These are phyloP conservation scores for Henningerozyma blattae DNA, from an alignment of 805 yeast genomes.

Conservation along the genomic window DNA sequence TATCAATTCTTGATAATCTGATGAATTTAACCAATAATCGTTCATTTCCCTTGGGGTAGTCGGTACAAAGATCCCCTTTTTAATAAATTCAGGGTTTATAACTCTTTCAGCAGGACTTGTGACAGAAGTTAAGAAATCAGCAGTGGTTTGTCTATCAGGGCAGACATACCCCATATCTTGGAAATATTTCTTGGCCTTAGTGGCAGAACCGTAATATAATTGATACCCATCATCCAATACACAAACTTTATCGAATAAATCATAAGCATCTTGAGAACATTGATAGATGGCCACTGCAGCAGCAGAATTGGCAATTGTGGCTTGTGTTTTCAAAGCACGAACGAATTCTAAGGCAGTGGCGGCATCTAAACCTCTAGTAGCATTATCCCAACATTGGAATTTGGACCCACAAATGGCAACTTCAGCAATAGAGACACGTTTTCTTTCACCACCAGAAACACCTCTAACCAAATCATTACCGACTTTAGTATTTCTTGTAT, in stretches of 20 bases:
- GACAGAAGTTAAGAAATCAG: conserved; percentile 44
- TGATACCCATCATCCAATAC: conserved; percentile 46
- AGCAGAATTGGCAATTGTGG: conserved; percentile 36
- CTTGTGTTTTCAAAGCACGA: conserved; percentile 39
- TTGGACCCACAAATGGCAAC: conserved; percentile 38
- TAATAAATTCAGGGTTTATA: conserved; percentile 28
- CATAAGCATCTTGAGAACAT: conserved; percentile 52
- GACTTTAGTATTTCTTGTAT: conserved; percentile 47
- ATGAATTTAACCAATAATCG: conserved; percentile 37
- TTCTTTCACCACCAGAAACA: conserved; percentile 69
- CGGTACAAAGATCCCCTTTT: conserved; percentile 39
- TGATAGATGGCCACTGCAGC: conserved; percentile 53
- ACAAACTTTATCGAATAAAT: conserved; percentile 50
- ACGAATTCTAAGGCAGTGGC: conserved; percentile 50
- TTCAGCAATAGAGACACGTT: conserved; percentile 65
- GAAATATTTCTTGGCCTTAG: conserved; percentile 37
- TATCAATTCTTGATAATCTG: conserved; percentile 29
- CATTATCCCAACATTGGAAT: conserved; percentile 44
- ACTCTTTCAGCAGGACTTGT: conserved; percentile 43
- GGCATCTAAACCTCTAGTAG: conserved; percentile 56
- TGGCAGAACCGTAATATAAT: conserved; percentile 38
- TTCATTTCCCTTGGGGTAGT: conserved; percentile 40
- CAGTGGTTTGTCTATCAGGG: conserved; percentile 47
- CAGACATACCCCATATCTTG: conserved; percentile 43
- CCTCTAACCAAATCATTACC: conserved; percentile 48